Evolutionary conservation across 257 asterid genomes (phyloP).

Genomic region (Ocimum tenuiflorum): DNA sequence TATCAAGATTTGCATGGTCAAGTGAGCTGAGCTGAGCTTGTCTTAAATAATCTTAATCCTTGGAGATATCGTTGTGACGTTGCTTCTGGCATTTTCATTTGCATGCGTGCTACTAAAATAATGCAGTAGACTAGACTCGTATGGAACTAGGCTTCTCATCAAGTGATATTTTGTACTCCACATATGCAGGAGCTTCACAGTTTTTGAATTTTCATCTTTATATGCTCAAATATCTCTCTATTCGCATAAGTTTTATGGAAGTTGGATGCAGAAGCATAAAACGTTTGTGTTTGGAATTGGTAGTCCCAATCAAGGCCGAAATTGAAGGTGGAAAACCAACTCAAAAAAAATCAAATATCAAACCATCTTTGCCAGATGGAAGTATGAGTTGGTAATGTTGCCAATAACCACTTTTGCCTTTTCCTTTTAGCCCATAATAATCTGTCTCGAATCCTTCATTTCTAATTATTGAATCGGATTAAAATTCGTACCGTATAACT

Average conservation of each 20-base stretch:
- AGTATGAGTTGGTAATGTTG: too few species aligned
- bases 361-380: not conserved
- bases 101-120: not conserved
- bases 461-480: too few species aligned
- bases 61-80: too few species aligned
- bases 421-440: too few species aligned
- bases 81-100: too few species aligned
- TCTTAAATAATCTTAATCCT: too few species aligned
- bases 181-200: not conserved
- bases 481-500: too few species aligned
- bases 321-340: not conserved
- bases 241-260: too few species aligned
- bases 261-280: too few species aligned
- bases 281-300: not conserved
- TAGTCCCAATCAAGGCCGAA: not conserved
- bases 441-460: too few species aligned
- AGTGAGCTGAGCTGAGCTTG: conserved; percentile 22
- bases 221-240: not conserved
- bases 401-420: too few species aligned
- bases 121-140: not conserved
- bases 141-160: not conserved
- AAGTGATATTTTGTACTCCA: not conserved
- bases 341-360: not conserved
- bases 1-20: conserved; percentile 68
- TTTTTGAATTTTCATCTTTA: too few species aligned